Evolutionary conservation across 495 filamentous ascomycete genomes (phyloP), one percentile per base, ranked within the genome.

Genomic region (Ramalina intermedia): DNA sequence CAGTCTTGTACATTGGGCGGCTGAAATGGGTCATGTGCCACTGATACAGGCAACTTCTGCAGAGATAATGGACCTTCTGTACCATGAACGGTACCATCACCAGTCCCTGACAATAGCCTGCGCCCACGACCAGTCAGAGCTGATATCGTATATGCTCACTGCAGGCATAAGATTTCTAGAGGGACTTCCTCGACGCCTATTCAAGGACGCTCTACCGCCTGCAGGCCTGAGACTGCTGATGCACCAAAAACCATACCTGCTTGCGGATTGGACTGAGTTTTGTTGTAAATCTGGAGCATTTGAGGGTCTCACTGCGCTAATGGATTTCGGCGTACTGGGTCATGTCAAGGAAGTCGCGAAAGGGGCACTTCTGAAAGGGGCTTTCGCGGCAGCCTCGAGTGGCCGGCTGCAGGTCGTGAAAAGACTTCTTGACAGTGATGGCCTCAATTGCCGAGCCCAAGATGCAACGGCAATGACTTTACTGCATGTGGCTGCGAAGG

Each of bases 1-100:
- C 37, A 37, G 35, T 16, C 37, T 48, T 36, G 5, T 52, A 17
- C 43, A 52, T n/a, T 52, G 44, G 37, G 50, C 50, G 27, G 36
- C 50, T 8, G 43, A 48, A 24, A 18, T 17, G 5, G 50, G 50
- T 48, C 37, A 52, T 23, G 8, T 36, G 2, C 7, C 23, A 13
- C 44, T 47, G 11, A 37, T 50, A 3, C 23, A 33, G 17, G 33
- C 26, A n/a, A 4, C 27, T 6, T 8, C 16, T 5, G 14, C 43
- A 16, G 39, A 36, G 6, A 26, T 48, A 23, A 35, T 16, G 23
- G 14, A 50, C 1, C 36, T 48, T 43, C 14, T 47, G 12, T 13
- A 23, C 6, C 44, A 52, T 36, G 50, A 52, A 18, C 24, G 44
- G 17, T 21, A 47, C 43, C 37, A 51, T 14, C 41, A 51, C 16